Conservation (phyloP, 139 green algal genomes). For the Tetraselmis chui region DNA sequence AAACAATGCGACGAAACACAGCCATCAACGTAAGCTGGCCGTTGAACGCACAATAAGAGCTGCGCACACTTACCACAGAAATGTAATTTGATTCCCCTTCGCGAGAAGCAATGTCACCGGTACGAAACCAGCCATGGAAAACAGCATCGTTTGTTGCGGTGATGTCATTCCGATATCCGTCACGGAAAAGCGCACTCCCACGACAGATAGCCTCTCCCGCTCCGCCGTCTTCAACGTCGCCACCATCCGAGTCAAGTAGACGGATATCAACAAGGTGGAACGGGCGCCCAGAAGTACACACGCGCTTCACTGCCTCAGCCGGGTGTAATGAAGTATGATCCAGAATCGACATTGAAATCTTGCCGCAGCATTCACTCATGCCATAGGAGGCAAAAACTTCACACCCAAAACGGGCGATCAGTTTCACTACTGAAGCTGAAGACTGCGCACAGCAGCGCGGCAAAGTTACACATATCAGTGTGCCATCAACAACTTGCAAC, state of each 20-base stretch:
- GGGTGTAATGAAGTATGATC: slow-evolving; percentile 13
- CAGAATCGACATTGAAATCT: slow-evolving; percentile 87
- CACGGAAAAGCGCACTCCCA: slow-evolving; percentile 66
- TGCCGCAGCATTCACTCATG: slow-evolving; percentile 95
- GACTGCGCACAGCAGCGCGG: slow-evolving; percentile 64
- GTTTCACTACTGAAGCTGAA: slow-evolving; percentile 36
- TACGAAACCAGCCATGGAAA: slow-evolving; percentile 63
- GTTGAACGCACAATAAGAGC: too few species aligned
- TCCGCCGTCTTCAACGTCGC: background rate
- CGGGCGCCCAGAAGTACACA: background rate
- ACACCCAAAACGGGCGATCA: slow-evolving; percentile 64
- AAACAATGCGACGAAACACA: too few species aligned
- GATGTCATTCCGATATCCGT: slow-evolving; percentile 43
- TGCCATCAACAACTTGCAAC: too few species aligned
- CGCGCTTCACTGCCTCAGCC: background rate
- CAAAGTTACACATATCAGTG: too few species aligned
- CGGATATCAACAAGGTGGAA: background rate
- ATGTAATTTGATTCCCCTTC: background rate
- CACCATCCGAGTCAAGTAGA: background rate
- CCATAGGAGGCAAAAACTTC: slow-evolving; percentile 85
- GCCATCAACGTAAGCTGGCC: too few species aligned
- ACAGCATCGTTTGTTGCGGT: slow-evolving; percentile 48
- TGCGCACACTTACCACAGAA: background rate
- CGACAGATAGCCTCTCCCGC: slow-evolving; percentile 61
- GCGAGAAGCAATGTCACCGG: slow-evolving; percentile 29